Conservation (phyloP, 768 basidiomycete species). For the Serendipita indica region DNA sequence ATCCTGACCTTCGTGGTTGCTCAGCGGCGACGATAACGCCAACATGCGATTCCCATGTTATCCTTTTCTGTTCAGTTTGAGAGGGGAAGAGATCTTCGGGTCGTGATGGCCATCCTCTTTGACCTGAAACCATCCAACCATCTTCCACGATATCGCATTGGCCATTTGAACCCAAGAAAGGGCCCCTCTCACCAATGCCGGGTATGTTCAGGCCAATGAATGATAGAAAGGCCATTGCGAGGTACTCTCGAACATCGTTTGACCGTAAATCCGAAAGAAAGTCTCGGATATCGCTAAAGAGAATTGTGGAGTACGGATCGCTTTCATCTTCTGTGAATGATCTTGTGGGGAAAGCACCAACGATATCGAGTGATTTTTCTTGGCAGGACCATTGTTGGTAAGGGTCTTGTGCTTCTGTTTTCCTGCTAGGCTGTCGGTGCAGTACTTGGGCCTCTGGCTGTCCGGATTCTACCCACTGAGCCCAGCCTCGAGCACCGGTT, state of each 20-base stretch:
- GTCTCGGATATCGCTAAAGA: conserved; percentile 57
- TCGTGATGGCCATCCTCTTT: conserved; percentile 27
- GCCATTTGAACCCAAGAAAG: conserved; percentile 41
- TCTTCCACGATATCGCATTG: conserved; percentile 34
- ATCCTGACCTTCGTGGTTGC: conserved; percentile 41
- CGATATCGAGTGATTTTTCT: conserved; percentile 38
- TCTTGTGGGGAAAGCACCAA: conserved; percentile 35
- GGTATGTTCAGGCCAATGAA: conserved; percentile 59
- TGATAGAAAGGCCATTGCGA: conserved; percentile 58
- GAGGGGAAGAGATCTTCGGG: conserved; percentile 35
- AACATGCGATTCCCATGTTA: conserved; percentile 45
- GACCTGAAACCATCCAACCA: conserved; percentile 13
- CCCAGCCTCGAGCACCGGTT: conserved; percentile 50
- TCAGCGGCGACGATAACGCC: conserved; percentile 56
- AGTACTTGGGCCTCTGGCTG: conserved; percentile 22
- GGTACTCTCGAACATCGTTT: conserved; percentile 33
- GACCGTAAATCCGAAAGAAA: conserved; percentile 32
- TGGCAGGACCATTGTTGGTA: conserved; percentile 49
- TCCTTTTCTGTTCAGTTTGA: conserved; percentile 18
- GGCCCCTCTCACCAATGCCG: conserved; percentile 31
- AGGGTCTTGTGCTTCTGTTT: conserved; percentile 32
- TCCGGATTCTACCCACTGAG: conserved; percentile 37
- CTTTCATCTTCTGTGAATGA: conserved; percentile 31
- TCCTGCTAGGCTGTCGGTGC: conserved; percentile 3
- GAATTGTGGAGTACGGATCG: conserved; percentile 59